phyloP scores from a whole-genome alignment of 768 basidiomycete species.

The Xanthoconium purpureum region DNA sequence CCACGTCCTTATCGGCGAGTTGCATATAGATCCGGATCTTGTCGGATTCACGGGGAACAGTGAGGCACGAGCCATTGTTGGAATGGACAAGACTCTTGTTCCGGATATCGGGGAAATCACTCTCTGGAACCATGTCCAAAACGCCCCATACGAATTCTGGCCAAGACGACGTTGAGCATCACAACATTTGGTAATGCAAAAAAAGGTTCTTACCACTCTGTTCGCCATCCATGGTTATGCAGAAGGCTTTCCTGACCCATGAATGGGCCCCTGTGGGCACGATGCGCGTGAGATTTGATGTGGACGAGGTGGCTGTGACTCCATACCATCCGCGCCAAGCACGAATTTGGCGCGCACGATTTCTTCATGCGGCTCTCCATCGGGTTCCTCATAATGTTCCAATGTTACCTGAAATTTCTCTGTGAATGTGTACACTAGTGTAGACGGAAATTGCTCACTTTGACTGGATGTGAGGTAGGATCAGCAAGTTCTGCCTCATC shows the following conservation, averaged over 20 bases:
- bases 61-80: conserved; percentile 45
- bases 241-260: conserved; percentile 70
- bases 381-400: conserved; percentile 19
- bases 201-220: conserved; percentile 40
- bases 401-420: conserved; percentile 19
- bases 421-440: not conserved
- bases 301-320: not conserved
- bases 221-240: conserved; percentile 74
- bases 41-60: conserved; percentile 51
- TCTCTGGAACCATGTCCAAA: conserved; percentile 44
- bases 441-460: conserved; percentile 4
- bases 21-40: conserved; percentile 52
- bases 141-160: conserved; percentile 45
- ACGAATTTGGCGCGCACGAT: conserved; percentile 70
- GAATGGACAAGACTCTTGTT: conserved; percentile 50
- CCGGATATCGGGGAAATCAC: conserved; percentile 55
- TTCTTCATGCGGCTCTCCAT: conserved; percentile 43
- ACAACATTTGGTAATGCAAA: not conserved
- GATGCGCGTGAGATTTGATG: not conserved
- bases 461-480: conserved; percentile 23
- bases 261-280: conserved; percentile 64
- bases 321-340: conserved; percentile 68
- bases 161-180: not conserved
- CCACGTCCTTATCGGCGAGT: conserved; percentile 39
- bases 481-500: conserved; percentile 22